Evolutionary conservation across 106 monocot genomes (phyloP), one percentile per base, ranked within the genome.

Genomic region (Apostasia shenzhenica): DNA sequence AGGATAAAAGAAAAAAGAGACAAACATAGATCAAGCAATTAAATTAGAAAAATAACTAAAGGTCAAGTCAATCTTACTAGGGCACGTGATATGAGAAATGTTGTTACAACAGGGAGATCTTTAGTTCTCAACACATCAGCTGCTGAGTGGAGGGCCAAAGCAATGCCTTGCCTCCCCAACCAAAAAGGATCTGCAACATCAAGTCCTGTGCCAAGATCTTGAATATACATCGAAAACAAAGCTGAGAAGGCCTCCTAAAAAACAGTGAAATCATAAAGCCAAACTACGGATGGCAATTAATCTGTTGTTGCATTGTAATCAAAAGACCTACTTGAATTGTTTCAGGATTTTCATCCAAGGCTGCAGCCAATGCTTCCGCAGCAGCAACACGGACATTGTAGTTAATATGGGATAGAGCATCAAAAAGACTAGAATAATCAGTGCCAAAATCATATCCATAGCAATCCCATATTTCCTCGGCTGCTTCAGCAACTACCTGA

Each of bases 51-150:
- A 39, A 61, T 26, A 61, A 61, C 42, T 42, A 42, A n/a, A 62
- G 43, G 66, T 11, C 38, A 53, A 2, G n/a, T 3, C 54, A 54
- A 69, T 44, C 68, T 80, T 72, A 97, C 97, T 84, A 92, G 57
- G 45, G 97, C 97, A 79, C 97, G 97, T 75, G 89, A 89, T 79
- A 97, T 97, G 48, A 97, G 75, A 72, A 97, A 97, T 47, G 92
- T 97, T 87, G 90, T 97, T 63, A 97, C 87, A 71, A 92, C 85
- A 70, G 97, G 97, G 59, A 97, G 89, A 81, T 97, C 89, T 75
- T 90, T 92, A 55, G 81, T 85, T 70, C 82, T 86, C 72, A 97
- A 77, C 14, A 97, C 89, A 85, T 97, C 97, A 58, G 89, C 82
- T 70, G 83, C 85, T 48, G 97, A 97, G 73, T 86, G 82, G 40